These are phyloP conservation scores for Trichoderma semiorbis DNA, from an alignment of 2,329 filamentous ascomycete genomes.

Conservation along the genomic window DNA sequence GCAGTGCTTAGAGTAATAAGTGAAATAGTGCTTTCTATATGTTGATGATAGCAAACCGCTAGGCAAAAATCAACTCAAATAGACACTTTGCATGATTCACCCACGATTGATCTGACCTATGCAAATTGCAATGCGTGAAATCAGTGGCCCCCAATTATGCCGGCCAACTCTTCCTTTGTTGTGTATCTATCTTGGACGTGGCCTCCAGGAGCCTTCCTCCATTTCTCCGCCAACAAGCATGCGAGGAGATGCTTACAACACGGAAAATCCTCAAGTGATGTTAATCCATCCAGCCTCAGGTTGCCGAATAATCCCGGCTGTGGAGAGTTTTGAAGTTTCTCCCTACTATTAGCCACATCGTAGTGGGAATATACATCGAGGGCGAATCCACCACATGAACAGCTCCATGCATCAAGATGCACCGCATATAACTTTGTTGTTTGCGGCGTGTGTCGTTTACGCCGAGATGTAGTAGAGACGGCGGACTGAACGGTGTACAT, in stretches of 20 bases:
- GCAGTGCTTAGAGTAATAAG: neutral
- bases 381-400: slow-evolving; percentile 81
- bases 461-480: slow-evolving; percentile 32
- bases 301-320: slow-evolving; percentile 45
- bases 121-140: neutral
- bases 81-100: neutral
- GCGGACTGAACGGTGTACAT: slow-evolving; percentile 66
- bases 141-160: slow-evolving; percentile 53
- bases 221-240: slow-evolving; percentile 69
- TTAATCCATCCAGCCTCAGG: slow-evolving; percentile 37
- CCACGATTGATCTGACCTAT: neutral
- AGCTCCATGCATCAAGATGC: slow-evolving; percentile 75
- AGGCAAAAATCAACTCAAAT: neutral
- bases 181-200: slow-evolving; percentile 55
- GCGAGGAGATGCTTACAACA: slow-evolving; percentile 90
- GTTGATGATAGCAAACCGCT: slow-evolving; percentile 6
- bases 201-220: slow-evolving; percentile 52
- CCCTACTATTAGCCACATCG: neutral
- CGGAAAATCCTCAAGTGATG: slow-evolving; percentile 40
- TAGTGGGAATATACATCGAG: slow-evolving; percentile 61
- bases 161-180: slow-evolving; percentile 66
- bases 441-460: slow-evolving; percentile 19
- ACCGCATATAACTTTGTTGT: slow-evolving; percentile 60
- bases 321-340: neutral
- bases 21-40: slow-evolving; percentile 9